A percentile compares a stretch with the other conserved stretches of the same genome.
Evolutionary conservation across 208 protist genomes (phyloP).

Genomic region (Leishmania amazonensis): DNA sequence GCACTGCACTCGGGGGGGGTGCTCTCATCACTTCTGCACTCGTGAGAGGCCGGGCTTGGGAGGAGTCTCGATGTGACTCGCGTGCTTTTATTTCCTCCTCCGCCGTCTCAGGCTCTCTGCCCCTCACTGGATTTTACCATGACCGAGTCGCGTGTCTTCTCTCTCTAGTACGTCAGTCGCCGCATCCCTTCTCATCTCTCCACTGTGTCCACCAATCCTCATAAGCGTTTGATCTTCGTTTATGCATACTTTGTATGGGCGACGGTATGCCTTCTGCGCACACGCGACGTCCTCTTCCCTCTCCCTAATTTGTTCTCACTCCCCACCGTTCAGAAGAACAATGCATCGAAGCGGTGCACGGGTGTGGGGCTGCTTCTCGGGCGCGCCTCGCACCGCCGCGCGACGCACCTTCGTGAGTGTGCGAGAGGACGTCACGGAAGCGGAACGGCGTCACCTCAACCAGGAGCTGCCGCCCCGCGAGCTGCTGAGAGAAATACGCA

Average conservation of each 20-base stretch:
- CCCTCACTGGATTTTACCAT: neutral
- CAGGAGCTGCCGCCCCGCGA: constrained; percentile 75
- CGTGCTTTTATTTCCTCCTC: neutral
- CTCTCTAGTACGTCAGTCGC: neutral
- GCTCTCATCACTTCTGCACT: neutral
- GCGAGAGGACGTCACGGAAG: constrained; percentile 41
- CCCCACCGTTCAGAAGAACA: neutral
- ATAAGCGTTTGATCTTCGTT: neutral
- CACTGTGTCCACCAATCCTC: neutral
- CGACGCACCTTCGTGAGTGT: constrained; percentile 6
- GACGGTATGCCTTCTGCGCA: neutral
- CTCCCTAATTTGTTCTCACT: neutral
- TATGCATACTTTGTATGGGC: too few species aligned
- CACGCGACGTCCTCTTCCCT: neutral
- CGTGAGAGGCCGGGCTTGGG: neutral
- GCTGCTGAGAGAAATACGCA: constrained; percentile 57
- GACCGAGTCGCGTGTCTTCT: neutral
- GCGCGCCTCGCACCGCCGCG: neutral
- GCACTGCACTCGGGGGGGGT: neutral
- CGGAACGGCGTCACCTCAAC: constrained; percentile 67
- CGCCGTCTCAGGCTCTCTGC: too few species aligned
- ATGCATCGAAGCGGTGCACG: neutral
- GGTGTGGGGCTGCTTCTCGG: neutral
- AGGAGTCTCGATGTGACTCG: neutral
- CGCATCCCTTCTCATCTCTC: neutral